phyloP scores from a whole-genome alignment of 768 basidiomycete species.

The Russula lepida region DNA sequence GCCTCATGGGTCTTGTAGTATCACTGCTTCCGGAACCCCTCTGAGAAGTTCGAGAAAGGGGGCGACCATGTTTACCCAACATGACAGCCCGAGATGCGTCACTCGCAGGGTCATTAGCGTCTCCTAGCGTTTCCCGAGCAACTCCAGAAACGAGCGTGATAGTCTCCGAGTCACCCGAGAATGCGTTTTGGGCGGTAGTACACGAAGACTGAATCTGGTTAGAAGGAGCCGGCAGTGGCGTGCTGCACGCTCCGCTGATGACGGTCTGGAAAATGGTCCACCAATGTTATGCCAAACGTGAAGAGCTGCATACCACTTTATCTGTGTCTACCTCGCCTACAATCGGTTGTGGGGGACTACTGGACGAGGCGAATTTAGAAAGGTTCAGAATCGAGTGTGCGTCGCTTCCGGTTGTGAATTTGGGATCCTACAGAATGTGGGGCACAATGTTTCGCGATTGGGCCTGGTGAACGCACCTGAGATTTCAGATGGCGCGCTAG shows the following conservation, averaged over 20 bases:
- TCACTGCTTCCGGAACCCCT: not conserved
- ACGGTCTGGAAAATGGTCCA: not conserved
- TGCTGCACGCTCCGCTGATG: not conserved
- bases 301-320: conserved; percentile 18
- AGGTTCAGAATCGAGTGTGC: conserved; percentile 28
- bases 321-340: conserved; percentile 22
- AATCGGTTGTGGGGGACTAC: conserved; percentile 22
- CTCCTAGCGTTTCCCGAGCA: not conserved
- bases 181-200: not conserved
- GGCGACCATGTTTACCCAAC: conserved; percentile 18
- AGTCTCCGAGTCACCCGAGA: not conserved
- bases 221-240: not conserved
- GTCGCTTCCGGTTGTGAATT: conserved; percentile 14
- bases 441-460: not conserved
- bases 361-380: conserved; percentile 24
- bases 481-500: conserved; percentile 27
- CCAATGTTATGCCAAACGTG: not conserved
- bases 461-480: conserved; percentile 17
- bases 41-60: conserved; percentile 30
- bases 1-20: conserved; percentile 2
- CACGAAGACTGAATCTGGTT: not conserved
- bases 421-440: conserved; percentile 14
- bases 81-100: not conserved
- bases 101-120: not conserved
- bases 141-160: not conserved